A percentile compares a stretch with the other conserved stretches of the same genome.
Evolutionary conservation across 2,329 filamentous ascomycete species (phyloP).

Genomic region (Hypomyces perniciosus): DNA sequence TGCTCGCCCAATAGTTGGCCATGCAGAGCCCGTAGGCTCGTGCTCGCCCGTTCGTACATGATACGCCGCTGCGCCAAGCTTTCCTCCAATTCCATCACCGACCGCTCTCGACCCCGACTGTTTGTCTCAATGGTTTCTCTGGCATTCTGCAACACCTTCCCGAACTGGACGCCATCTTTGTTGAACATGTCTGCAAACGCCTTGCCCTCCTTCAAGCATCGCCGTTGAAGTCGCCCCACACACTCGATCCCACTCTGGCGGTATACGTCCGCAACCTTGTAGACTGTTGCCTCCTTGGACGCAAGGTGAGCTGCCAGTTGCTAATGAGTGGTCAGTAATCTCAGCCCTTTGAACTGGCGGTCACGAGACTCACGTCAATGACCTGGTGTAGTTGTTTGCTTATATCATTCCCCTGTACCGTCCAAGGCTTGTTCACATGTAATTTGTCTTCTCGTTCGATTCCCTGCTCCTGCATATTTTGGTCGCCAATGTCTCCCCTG

Average conservation of each 20-base stretch:
- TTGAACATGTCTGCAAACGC: slow-evolving; percentile 14
- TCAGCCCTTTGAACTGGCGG: neutral
- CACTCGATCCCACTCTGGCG: slow-evolving; percentile 16
- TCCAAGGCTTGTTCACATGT: neutral
- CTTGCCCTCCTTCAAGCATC: slow-evolving; percentile 17
- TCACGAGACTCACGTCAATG: slow-evolving; percentile 20
- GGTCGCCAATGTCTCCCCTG: no score
- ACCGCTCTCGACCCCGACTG: slow-evolving; percentile 4
- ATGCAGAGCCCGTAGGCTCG: slow-evolving; percentile 19
- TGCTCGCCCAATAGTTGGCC: slow-evolving; percentile 13
- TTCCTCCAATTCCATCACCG: slow-evolving; percentile 13
- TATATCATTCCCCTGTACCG: neutral
- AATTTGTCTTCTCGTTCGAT: neutral
- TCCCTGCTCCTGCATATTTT: neutral
- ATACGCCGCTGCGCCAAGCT: slow-evolving; percentile 11
- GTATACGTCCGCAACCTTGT: slow-evolving; percentile 19
- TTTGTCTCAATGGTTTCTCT: slow-evolving; percentile 11
- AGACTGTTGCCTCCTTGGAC: slow-evolving; percentile 18
- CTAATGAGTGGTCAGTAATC: slow-evolving; percentile 11
- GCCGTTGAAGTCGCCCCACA: slow-evolving; percentile 19
- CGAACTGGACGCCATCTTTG: slow-evolving; percentile 18
- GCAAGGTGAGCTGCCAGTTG: slow-evolving; percentile 20
- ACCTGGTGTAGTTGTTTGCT: slow-evolving; percentile 16
- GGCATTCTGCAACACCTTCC: slow-evolving; percentile 4
- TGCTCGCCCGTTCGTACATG: slow-evolving; percentile 16